These are phyloP conservation scores for Yamadazyma dushanensis DNA, from an alignment of 1,139 yeast species.

Conservation along the genomic window DNA sequence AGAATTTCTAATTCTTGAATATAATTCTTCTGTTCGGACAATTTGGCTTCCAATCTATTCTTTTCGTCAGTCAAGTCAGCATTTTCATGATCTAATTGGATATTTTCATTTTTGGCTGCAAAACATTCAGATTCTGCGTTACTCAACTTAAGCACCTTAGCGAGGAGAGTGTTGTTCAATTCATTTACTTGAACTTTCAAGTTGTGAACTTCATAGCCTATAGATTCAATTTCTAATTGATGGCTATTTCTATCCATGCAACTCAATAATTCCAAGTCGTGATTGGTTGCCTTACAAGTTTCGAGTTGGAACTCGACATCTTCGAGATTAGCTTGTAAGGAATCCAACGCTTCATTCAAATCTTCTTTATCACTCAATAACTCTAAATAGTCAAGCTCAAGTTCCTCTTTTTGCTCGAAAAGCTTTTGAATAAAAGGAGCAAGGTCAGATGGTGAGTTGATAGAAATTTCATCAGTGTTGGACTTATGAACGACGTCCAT, in stretches of 20 bases:
- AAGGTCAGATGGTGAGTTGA: background rate
- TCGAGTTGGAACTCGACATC: constrained; percentile 3
- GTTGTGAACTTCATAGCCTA: background rate
- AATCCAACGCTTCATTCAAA: background rate
- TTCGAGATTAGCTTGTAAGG: background rate
- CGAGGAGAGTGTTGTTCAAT: background rate
- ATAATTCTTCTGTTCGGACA: no score
- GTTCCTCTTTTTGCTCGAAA: constrained; percentile 1
- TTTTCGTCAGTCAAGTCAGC: background rate
- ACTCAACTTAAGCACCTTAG: background rate
- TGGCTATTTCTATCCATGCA: constrained; percentile 1
- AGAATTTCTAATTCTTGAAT: background rate
- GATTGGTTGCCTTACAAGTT: constrained; percentile 1
- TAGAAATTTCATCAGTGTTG: background rate
- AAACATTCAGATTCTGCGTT: background rate
- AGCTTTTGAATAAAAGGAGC: background rate
- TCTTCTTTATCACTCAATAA: constrained; percentile 5
- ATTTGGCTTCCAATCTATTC: no score
- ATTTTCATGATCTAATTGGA: background rate
- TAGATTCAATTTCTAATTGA: constrained; percentile 4
- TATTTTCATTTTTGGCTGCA: background rate
- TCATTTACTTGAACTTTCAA: background rate
- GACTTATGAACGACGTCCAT: background rate
- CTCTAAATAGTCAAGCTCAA: constrained; percentile 1
- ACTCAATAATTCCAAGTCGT: constrained; percentile 4